These are phyloP conservation scores for Colletotrichum lentis DNA, from an alignment of 2,329 filamentous ascomycete genomes.

Conservation along the genomic window DNA sequence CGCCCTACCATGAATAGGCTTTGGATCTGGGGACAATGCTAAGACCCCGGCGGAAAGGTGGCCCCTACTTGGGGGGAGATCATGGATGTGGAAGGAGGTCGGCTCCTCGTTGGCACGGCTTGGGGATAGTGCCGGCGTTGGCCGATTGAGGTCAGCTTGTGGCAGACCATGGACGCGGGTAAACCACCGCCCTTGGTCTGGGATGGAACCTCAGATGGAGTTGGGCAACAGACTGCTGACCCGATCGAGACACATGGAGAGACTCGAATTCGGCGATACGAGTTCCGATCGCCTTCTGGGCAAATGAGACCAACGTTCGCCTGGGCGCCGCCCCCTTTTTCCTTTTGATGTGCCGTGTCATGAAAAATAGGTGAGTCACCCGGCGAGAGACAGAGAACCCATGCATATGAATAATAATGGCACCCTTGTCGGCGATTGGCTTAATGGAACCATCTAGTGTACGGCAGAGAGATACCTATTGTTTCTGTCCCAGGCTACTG, in stretches of 20 bases:
- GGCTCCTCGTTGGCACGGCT: background rate
- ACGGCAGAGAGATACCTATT: slow-evolving; percentile 20
- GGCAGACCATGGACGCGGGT: slow-evolving; percentile 1
- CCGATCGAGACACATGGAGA: background rate
- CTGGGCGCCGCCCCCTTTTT: background rate
- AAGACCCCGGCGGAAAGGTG: background rate
- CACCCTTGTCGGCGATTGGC: slow-evolving; percentile 24
- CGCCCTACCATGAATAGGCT: background rate
- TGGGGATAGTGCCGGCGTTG: background rate
- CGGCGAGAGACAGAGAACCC: slow-evolving; percentile 12
- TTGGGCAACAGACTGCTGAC: background rate
- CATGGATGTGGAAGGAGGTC: too few species aligned
- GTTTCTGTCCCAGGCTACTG: slow-evolving; percentile 6
- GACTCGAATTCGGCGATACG: slow-evolving; percentile 9
- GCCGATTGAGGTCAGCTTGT: background rate
- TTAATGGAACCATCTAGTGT: slow-evolving; percentile 11
- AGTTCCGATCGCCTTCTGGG: background rate
- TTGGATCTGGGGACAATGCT: too few species aligned
- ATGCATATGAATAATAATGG: background rate
- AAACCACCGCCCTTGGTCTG: background rate
- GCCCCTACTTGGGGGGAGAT: too few species aligned
- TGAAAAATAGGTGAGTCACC: slow-evolving; percentile 27
- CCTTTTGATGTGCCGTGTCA: slow-evolving; percentile 3
- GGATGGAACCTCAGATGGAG: background rate
- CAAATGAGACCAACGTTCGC: slow-evolving; percentile 5